Evolutionary conservation across 352 stramenopile species (phyloP), one percentile per base, ranked within the genome.

Genomic region (Pythium coloratum): DNA sequence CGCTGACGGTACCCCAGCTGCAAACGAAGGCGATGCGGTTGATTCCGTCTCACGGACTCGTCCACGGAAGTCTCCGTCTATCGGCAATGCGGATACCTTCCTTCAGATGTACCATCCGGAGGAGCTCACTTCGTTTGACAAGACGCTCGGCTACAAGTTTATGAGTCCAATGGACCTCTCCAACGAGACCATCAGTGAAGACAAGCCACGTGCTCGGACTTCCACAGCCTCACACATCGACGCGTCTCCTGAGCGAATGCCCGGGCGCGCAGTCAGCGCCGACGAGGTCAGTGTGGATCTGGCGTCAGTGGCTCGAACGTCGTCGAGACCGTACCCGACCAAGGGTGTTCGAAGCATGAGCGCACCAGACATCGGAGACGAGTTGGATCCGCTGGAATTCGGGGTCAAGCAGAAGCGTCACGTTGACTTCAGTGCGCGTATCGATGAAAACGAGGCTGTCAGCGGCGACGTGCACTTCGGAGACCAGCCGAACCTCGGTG

Each of bases 81-180:
- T 76, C 38, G 76, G 71, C 2, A 86, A 68, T 47, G 91, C 83
- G 6, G 84, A 94, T 30, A 84, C 86, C 47, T 94, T 94, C 59
- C 64, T 92, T 44, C 85, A 96, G 49, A 92, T 92, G 76, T 93
- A 93, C 40, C 85, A 94, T 59, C 84, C 82, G 8, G 84, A 94
- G 44, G 86, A 96, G 62, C 66, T 96, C 20, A 94, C 87, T 18
- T 94, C 83, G 12, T 96, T 96, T 64, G 81, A 93, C 50, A 94
- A 94, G 47, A 86, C 89, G 10, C 76, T 96, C 2, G 85, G 84
- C 14, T 92, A 92, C 74, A 90, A 92, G 70, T 96, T 96, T 62
- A 96, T 96, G 88, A 80, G 78, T 18, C 84, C 86, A 0, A 90
- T 94, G 67, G 86, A 92, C 51, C 81, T 91, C 32, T 89, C 81